These are phyloP conservation scores for Ilyonectria robusta DNA, from an alignment of 2,329 filamentous ascomycete species.

Conservation along the genomic window DNA sequence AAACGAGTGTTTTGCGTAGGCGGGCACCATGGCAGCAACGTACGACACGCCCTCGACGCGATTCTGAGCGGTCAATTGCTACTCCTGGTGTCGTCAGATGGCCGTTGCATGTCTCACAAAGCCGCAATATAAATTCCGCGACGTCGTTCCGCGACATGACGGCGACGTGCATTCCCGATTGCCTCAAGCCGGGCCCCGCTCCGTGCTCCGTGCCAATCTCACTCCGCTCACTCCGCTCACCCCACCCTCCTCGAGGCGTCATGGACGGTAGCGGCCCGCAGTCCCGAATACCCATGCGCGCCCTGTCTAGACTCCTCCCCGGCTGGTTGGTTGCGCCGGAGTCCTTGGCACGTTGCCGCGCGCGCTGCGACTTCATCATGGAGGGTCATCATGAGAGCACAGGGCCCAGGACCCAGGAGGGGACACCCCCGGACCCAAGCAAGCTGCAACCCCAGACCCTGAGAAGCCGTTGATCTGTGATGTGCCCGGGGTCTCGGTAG, in stretches of 20 bases:
- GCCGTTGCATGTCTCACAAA: not conserved
- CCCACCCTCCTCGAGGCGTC: not conserved
- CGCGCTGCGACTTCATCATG: not conserved
- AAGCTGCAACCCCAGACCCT: constrained; percentile 17
- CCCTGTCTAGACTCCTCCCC: not conserved
- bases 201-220: constrained; percentile 43
- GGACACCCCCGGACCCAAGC: constrained; percentile 21
- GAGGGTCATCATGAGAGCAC: too few relatives aligned
- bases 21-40: not conserved
- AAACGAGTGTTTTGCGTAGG: constrained; percentile 2
- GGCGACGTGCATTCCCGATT: constrained; percentile 28
- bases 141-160: not conserved
- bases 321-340: constrained; percentile 6
- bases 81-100: not conserved
- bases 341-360: not conserved
- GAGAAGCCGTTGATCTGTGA: constrained; percentile 20
- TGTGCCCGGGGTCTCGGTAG: constrained; percentile 16
- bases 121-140: not conserved
- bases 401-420: not conserved
- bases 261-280: constrained; percentile 36
- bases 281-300: constrained; percentile 28
- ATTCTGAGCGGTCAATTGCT: not conserved
- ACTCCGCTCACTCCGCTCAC: constrained; percentile 34
- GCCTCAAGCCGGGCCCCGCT: constrained; percentile 18
- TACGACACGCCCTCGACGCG: not conserved